phyloP scores from a whole-genome alignment of 176 grass and related monocot species.

The Coix lacrymajobi region DNA sequence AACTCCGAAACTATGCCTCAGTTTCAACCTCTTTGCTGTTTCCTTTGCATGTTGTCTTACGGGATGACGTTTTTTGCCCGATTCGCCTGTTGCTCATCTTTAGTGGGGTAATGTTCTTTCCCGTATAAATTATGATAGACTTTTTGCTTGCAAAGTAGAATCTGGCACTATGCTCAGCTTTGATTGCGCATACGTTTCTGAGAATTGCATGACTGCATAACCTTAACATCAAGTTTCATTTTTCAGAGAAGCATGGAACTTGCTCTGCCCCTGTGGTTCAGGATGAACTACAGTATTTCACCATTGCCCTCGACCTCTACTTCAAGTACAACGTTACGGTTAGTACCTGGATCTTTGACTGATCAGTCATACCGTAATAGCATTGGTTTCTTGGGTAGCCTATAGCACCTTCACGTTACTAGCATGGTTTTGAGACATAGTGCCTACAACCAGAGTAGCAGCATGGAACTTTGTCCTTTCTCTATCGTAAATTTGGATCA shows the following conservation, averaged over 20 bases:
- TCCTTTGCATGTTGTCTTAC: neutral
- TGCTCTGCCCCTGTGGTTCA: slow-evolving; percentile 45
- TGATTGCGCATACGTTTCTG: neutral
- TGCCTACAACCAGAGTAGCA: neutral
- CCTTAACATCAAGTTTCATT: neutral
- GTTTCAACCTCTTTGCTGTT: slow-evolving; percentile 1
- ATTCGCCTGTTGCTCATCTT: neutral
- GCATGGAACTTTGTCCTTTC: neutral
- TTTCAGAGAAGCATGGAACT: slow-evolving; percentile 53
- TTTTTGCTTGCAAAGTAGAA: neutral
- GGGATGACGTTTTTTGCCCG: neutral
- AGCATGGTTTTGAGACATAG: neutral
- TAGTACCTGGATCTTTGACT: neutral
- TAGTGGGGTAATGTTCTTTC: slow-evolving; percentile 48
- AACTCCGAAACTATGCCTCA: neutral
- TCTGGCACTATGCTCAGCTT: neutral
- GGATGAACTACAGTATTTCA: slow-evolving; percentile 42
- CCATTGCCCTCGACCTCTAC: slow-evolving; percentile 37
- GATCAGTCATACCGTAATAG: neutral
- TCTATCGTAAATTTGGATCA: neutral
- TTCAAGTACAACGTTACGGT: slow-evolving; percentile 45
- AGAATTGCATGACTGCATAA: neutral
- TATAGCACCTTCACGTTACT: neutral
- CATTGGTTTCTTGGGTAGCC: neutral
- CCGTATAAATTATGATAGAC: neutral